phyloP scores from a whole-genome alignment of 352 stramenopile genomes.

The Blastocystis sp. region DNA sequence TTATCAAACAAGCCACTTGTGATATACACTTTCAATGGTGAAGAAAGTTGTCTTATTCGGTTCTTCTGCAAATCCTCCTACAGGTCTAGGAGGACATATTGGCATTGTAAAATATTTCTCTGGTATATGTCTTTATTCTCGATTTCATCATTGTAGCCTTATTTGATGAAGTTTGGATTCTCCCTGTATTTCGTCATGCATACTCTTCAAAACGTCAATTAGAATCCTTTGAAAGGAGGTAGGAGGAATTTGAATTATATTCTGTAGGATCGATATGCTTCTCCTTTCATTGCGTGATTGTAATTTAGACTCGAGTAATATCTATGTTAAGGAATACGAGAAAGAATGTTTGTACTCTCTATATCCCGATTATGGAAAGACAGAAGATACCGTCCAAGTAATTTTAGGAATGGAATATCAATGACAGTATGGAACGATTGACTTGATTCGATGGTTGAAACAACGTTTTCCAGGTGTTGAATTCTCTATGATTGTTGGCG shows the following conservation, averaged over 20 bases:
- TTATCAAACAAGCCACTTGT: neutral
- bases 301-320: neutral
- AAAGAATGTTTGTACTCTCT: conserved; percentile 39
- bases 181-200: conserved; percentile 79
- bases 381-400: conserved; percentile 66
- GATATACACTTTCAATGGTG: neutral
- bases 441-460: conserved; percentile 71
- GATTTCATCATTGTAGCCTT: neutral
- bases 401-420: conserved; percentile 60
- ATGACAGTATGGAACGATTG: conserved; percentile 72
- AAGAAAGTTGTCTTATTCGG: conserved; percentile 75
- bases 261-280: conserved; percentile 69
- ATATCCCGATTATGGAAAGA: conserved; percentile 70
- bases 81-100: conserved; percentile 73
- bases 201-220: conserved; percentile 75
- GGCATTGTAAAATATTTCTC: conserved; percentile 70
- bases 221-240: conserved; percentile 72
- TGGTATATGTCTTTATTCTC: neutral
- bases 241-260: neutral
- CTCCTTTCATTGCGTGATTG: conserved; percentile 68
- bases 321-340: conserved; percentile 54
- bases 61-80: conserved; percentile 76
- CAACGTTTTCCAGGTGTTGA: conserved; percentile 68
- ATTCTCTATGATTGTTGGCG: conserved; percentile 76
- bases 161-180: conserved; percentile 77